A percentile compares a stretch with the other conserved stretches of the same genome.
These are phyloP conservation scores for Rhizopogon rudus DNA, from an alignment of 768 basidiomycete species.

Conservation along the genomic window DNA sequence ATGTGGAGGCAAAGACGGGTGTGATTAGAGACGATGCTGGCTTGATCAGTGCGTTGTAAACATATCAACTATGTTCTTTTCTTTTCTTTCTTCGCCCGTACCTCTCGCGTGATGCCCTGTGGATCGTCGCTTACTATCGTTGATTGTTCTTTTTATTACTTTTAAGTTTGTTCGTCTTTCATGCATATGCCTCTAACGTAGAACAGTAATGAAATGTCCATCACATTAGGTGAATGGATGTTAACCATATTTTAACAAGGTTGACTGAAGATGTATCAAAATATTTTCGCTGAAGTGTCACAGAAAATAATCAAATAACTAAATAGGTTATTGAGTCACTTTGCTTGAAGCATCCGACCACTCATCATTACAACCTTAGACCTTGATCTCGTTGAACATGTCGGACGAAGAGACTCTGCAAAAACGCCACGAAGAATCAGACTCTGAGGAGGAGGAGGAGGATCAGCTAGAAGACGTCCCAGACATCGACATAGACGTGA, in stretches of 20 bases:
- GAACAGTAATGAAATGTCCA: neutral
- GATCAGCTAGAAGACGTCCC: slow-evolving; percentile 50
- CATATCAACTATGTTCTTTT: neutral
- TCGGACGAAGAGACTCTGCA: slow-evolving; percentile 62
- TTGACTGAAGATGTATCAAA: too few species aligned
- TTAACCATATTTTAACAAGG: neutral
- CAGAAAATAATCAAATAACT: too few species aligned
- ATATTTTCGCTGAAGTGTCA: too few species aligned
- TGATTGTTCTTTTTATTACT: neutral
- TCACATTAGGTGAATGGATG: neutral
- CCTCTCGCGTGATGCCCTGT: neutral
- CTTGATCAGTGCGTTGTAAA: slow-evolving; percentile 12
- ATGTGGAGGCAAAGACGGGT: slow-evolving; percentile 42
- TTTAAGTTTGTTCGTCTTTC: neutral
- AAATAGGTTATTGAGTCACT: too few species aligned
- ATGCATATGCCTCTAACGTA: slow-evolving; percentile 2
- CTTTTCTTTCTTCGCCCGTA: neutral
- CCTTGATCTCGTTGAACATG: slow-evolving; percentile 35
- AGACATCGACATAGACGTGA: slow-evolving; percentile 71
- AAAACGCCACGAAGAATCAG: slow-evolving; percentile 63
- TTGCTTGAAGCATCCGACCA: neutral
- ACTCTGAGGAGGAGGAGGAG: slow-evolving; percentile 66
- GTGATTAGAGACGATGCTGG: slow-evolving; percentile 27
- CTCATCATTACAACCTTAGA: neutral
- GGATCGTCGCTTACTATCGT: neutral